phyloP scores from a whole-genome alignment of 805 yeast genomes.

The Zygosaccharomyces gambellarensis region DNA sequence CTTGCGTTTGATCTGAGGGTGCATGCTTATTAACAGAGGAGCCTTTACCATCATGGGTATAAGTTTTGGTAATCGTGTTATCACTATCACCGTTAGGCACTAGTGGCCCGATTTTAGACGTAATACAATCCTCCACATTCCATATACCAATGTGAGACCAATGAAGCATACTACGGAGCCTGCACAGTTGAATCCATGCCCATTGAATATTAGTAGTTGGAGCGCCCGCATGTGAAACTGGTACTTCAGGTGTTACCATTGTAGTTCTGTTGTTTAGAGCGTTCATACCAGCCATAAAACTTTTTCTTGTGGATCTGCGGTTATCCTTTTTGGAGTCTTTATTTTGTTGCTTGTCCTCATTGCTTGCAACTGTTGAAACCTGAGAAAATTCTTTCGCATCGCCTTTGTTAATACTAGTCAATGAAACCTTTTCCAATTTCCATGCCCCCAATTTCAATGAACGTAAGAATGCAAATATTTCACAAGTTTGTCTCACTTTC shows the following conservation, averaged over 20 bases:
- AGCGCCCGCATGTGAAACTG: slow-evolving; percentile 19
- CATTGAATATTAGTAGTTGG: slow-evolving; percentile 39
- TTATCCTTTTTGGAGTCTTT: slow-evolving; percentile 17
- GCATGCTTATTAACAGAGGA: background rate
- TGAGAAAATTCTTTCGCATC: slow-evolving; percentile 15
- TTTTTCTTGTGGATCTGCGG: slow-evolving; percentile 24
- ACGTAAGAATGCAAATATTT: slow-evolving; percentile 71
- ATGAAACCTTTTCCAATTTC: slow-evolving; percentile 45
- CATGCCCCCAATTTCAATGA: slow-evolving; percentile 56
- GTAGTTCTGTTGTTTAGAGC: slow-evolving; percentile 13
- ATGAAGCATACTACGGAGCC: slow-evolving; percentile 66
- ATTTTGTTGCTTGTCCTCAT: slow-evolving; percentile 7
- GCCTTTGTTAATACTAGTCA: slow-evolving; percentile 18
- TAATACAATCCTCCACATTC: slow-evolving; percentile 43
- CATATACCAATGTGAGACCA: slow-evolving; percentile 83
- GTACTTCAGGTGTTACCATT: slow-evolving; percentile 11
- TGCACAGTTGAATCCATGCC: slow-evolving; percentile 61
- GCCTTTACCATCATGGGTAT: background rate
- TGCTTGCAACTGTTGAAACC: slow-evolving; percentile 6
- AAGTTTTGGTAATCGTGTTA: background rate
- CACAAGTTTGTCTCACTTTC: slow-evolving; percentile 77
- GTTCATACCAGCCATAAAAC: slow-evolving; percentile 26
- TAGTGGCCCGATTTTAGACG: slow-evolving; percentile 27
- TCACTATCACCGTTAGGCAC: slow-evolving; percentile 5
- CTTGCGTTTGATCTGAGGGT: background rate